A percentile compares a stretch with the other conserved stretches of the same genome.
phyloP scores from a whole-genome alignment of 164 flowering plant genomes.

The Vitis labrusca region DNA sequence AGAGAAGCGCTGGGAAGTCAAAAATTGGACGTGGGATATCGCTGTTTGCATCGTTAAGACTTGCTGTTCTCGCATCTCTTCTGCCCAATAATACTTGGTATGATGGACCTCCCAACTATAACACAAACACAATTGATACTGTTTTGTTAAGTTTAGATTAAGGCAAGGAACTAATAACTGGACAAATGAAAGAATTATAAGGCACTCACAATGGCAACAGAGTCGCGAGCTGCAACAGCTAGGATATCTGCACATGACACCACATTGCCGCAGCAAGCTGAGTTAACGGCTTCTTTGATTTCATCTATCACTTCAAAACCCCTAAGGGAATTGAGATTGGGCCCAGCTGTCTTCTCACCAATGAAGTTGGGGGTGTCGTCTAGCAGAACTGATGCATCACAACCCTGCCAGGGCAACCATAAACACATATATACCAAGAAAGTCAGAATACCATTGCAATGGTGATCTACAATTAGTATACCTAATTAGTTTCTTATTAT shows the following conservation, averaged over 20 bases:
- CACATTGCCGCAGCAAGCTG: conserved; percentile 25
- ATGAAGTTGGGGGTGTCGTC: conserved; percentile 34
- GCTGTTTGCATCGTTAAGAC: conserved; percentile 21
- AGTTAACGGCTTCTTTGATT: conserved; percentile 39
- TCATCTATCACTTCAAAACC: conserved; percentile 47
- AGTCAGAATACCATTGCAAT: too few species aligned
- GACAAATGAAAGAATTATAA: background rate
- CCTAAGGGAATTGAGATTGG: conserved; percentile 34
- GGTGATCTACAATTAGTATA: conserved; percentile 2
- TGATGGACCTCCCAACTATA: conserved; percentile 38
- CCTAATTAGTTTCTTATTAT: too few species aligned
- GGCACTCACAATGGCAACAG: conserved; percentile 20
- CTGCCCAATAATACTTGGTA: conserved; percentile 33
- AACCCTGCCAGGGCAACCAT: conserved; percentile 38
- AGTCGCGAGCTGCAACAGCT: conserved; percentile 47
- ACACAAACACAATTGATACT: background rate
- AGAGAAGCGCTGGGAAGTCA: conserved; percentile 23
- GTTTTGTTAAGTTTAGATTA: background rate
- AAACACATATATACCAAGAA: background rate
- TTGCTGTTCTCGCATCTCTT: conserved; percentile 33
- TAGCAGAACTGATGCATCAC: conserved; percentile 56
- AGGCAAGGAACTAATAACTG: too few species aligned
- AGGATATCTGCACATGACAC: conserved; percentile 62
- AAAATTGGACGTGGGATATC: conserved; percentile 27
- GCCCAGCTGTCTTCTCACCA: conserved; percentile 41